phyloP scores from a whole-genome alignment of 257 asterid species.

The Jacaranda mimosifolia region DNA sequence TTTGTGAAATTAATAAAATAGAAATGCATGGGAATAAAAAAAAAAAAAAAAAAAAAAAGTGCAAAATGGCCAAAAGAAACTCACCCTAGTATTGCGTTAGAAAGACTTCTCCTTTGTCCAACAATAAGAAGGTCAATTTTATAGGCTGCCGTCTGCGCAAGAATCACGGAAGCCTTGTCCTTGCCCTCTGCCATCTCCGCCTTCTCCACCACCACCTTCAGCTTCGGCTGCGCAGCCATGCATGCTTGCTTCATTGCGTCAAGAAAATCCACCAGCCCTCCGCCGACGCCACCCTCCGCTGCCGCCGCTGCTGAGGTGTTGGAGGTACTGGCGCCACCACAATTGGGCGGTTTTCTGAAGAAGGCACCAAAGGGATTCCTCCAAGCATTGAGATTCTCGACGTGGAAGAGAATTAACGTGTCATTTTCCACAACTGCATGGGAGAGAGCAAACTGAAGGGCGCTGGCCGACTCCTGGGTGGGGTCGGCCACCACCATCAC shows the following conservation, averaged over 20 bases:
- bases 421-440: conserved; percentile 71
- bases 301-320: conserved; percentile 23
- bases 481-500: conserved; percentile 84
- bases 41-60: not conserved
- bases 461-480: conserved; percentile 73
- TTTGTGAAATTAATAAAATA: no score
- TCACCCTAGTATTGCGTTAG: conserved; percentile 73
- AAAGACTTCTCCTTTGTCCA: conserved; percentile 65
- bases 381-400: conserved; percentile 58
- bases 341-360: conserved; percentile 45
- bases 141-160: conserved; percentile 47
- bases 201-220: conserved; percentile 55
- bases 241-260: conserved; percentile 71
- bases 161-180: conserved; percentile 69
- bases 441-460: conserved; percentile 70
- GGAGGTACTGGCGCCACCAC: conserved; percentile 17
- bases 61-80: conserved; percentile 13
- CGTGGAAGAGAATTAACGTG: conserved; percentile 59
- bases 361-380: conserved; percentile 59
- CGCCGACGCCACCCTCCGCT: conserved; percentile 30
- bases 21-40: no score
- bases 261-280: conserved; percentile 53
- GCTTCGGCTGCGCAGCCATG: conserved; percentile 45
- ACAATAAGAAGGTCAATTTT: conserved; percentile 64
- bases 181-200: conserved; percentile 65